Evolutionary conservation across 768 basidiomycete species (phyloP).

Genomic region (Boletus barrowsii): DNA sequence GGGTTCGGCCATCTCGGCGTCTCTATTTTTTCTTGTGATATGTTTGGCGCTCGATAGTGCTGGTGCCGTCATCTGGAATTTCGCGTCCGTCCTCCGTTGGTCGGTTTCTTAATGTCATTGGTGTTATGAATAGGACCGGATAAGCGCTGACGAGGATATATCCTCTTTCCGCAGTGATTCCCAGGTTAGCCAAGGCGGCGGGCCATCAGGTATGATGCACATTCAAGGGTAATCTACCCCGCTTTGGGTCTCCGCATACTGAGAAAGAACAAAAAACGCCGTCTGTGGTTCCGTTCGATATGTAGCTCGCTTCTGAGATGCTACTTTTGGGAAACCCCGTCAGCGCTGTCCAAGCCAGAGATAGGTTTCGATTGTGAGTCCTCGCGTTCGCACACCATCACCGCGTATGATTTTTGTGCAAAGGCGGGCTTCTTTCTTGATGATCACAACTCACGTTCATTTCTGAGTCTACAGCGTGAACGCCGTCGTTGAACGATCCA

Average conservation of each 20-base stretch:
- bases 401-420: slow-evolving; percentile 7
- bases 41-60: background rate
- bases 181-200: slow-evolving; percentile 57
- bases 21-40: background rate
- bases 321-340: slow-evolving; percentile 70
- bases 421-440: slow-evolving; percentile 7
- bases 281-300: background rate
- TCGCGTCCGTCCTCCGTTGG: background rate
- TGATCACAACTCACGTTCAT: slow-evolving; percentile 14
- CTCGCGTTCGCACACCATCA: slow-evolving; percentile 14
- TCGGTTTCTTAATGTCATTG: background rate
- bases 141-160: slow-evolving; percentile 9
- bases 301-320: slow-evolving; percentile 73
- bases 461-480: slow-evolving; percentile 54
- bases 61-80: background rate
- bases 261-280: slow-evolving; percentile 10
- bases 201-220: slow-evolving; percentile 67
- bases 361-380: slow-evolving; percentile 72
- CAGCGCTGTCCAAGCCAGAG: slow-evolving; percentile 62
- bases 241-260: slow-evolving; percentile 9
- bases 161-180: slow-evolving; percentile 49
- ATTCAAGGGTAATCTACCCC: slow-evolving; percentile 4
- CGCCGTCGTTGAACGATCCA: slow-evolving; percentile 51
- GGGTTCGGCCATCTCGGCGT: background rate
- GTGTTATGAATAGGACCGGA: slow-evolving; percentile 3